Base-by-base conservation (phyloP, 1,284 basidiomycete species). In the Xanthoconium separans region DNA sequence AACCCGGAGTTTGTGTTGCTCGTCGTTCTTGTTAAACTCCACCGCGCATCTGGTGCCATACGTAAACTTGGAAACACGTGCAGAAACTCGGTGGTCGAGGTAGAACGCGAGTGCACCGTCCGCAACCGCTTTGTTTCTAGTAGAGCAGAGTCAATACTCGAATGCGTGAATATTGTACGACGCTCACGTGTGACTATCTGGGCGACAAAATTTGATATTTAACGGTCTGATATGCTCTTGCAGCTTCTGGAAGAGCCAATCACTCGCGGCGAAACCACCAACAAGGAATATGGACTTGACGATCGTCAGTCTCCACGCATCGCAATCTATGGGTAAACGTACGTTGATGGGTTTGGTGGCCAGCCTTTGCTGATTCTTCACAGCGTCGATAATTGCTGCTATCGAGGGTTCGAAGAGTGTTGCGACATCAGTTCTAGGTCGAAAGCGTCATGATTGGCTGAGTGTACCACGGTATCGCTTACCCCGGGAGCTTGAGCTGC, bases 151-250 rank as follows among this genome's bases (percentile, higher is more conserved):
- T 52, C 3, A 46, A 31, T 37, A 29, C 2, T 6, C n/a, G 15
- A 47, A 39, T 20, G 18, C 33, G 2, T 37, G 16, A 41, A 40
- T 2, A 11, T 27, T 27, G 27, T 4, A 18, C 15, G 7, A 60
- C 76, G 11, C 18, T 39, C 20, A 80, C 79, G 75, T 73, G 53
- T 78, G 73, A 24, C 65, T 73, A 44, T 80, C 77, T 13, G 78
- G 79, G 3, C 78, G 72, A 55, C 69, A 70, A 33, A 82, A 65
- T 2, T 57, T 59, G 40, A 79, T 48, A 1, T 65, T 65, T 61
- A 74, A 12, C 36, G 64, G 50, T 7, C 48, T 51, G 13, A 77
- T 58, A 12, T 62, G 55, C 0, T 52, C 54, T 41, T 70, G 62
- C 12, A 76, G 51, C 30, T 47, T 58, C 2, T 57, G 56, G 43